A percentile compares a stretch with the other conserved stretches of the same genome.
Evolutionary conservation across 805 yeast genomes (phyloP).

Genomic region (Helenozyma rhizophorensis): DNA sequence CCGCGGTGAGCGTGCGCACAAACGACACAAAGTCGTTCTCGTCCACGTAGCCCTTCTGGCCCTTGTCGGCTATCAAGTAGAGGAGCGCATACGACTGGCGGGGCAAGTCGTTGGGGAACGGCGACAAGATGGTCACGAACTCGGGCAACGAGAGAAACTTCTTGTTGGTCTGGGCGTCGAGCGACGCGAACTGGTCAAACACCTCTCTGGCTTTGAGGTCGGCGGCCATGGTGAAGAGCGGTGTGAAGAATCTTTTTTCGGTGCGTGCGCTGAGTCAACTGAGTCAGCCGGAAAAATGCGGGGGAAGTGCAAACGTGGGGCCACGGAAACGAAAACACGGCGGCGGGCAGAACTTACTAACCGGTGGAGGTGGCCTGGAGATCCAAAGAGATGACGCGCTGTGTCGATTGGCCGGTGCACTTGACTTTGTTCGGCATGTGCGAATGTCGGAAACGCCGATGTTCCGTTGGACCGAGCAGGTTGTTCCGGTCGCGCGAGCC

Average conservation of each 20-base stretch:
- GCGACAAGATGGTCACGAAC: conserved; percentile 36
- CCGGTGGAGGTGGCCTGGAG: too few species aligned
- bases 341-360: too few species aligned
- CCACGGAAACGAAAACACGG: too few species aligned
- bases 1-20: conserved; percentile 45
- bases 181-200: conserved; percentile 36
- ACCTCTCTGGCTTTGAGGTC: conserved; percentile 24
- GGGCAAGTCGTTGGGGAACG: conserved; percentile 38
- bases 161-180: conserved; percentile 16
- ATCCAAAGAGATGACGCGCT: too few species aligned
- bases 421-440: too few species aligned
- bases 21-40: conserved; percentile 72
- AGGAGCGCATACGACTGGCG: conserved; percentile 46
- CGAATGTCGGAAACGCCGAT: not conserved
- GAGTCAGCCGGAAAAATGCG: conserved; percentile 1
- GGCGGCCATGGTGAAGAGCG: conserved; percentile 10
- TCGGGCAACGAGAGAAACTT: conserved; percentile 30
- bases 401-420: too few species aligned
- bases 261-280: conserved; percentile 1
- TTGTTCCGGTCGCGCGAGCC: too few species aligned
- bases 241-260: not conserved
- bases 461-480: conserved; percentile 3
- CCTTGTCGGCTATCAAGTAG: conserved; percentile 75
- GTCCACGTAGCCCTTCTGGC: conserved; percentile 61
- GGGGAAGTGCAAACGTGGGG: too few species aligned